phyloP scores from a whole-genome alignment of 2,329 filamentous ascomycete species.

The Stachybotrys elegans region DNA sequence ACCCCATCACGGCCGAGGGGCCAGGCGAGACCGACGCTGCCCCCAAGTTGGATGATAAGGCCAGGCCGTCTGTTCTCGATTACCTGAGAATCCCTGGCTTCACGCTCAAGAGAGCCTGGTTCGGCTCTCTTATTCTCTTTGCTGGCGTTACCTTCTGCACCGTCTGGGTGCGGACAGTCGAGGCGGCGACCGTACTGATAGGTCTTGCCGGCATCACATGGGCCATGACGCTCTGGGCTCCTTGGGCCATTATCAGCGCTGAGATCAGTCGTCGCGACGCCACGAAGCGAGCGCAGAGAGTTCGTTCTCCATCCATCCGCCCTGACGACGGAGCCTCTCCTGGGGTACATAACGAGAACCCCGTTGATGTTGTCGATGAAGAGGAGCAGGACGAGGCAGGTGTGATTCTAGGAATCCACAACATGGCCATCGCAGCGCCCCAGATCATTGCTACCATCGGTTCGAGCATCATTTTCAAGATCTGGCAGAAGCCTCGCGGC shows the following conservation, averaged over 20 bases:
- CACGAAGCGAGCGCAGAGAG: conserved; percentile 33
- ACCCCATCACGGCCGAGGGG: conserved; percentile 23
- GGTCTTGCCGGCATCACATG: conserved; percentile 83
- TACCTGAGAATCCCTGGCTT: conserved; percentile 72
- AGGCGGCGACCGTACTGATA: conserved; percentile 70
- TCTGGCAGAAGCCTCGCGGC: conserved; percentile 82
- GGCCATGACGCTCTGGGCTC: conserved; percentile 91
- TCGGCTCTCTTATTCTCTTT: conserved; percentile 80
- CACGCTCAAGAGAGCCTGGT: conserved; percentile 84
- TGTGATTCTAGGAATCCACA: conserved; percentile 90
- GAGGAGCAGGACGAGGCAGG: conserved; percentile 72
- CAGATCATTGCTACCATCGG: conserved; percentile 87
- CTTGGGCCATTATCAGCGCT: conserved; percentile 89
- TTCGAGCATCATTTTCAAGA: conserved; percentile 77
- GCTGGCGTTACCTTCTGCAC: conserved; percentile 77
- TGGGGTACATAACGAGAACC: too few species aligned
- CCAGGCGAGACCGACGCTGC: conserved; percentile 24
- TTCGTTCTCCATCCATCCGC: conserved; percentile 13
- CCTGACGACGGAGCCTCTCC: conserved; percentile 10
- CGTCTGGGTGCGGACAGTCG: conserved; percentile 67
- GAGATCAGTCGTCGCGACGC: conserved; percentile 83
- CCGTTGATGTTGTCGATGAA: conserved; percentile 36
- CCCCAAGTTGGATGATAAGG: conserved; percentile 23
- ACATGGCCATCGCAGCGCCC: conserved; percentile 86
- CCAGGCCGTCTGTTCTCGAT: conserved; percentile 44